These are phyloP conservation scores for Diplotaxis tenuifolia DNA, from an alignment of 345 rosid species.

Conservation along the genomic window DNA sequence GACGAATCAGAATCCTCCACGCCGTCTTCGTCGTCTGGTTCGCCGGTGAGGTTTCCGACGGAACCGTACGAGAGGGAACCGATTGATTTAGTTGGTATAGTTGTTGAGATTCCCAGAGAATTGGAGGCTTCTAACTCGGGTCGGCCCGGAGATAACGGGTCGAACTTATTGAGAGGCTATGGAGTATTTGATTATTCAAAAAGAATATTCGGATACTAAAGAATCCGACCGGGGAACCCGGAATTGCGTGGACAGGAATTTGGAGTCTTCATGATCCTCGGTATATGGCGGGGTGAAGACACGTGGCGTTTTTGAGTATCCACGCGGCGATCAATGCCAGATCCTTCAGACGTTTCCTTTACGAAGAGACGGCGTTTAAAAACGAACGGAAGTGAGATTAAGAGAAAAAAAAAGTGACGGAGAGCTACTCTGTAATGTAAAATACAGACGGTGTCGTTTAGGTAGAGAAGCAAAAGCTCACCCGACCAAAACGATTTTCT, in stretches of 20 bases:
- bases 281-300: slow-evolving; percentile 14
- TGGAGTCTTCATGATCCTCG: not conserved
- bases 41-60: slow-evolving; percentile 34
- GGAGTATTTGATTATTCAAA: slow-evolving; percentile 13
- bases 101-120: slow-evolving; percentile 42
- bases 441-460: slow-evolving; percentile 19
- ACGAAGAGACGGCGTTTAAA: slow-evolving; percentile 8
- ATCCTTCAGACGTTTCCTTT: not conserved
- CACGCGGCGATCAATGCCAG: not conserved
- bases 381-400: not conserved
- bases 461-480: slow-evolving; percentile 6
- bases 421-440: slow-evolving; percentile 10
- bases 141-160: not conserved
- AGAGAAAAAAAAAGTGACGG: slow-evolving; percentile 25
- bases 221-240: slow-evolving; percentile 7
- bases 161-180: slow-evolving; percentile 39
- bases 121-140: slow-evolving; percentile 27
- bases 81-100: slow-evolving; percentile 26
- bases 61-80: slow-evolving; percentile 35
- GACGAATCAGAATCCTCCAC: slow-evolving; percentile 30
- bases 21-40: slow-evolving; percentile 22
- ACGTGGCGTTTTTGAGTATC: slow-evolving; percentile 18
- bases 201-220: not conserved
- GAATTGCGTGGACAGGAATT: slow-evolving; percentile 4
- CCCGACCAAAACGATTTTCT: slow-evolving; percentile 12